Percentiles rank a stretch among this genome's conserved stretches.
Evolutionary conservation across 176 grass and related monocot species (phyloP).

Genomic region (Saccharum spontaneum): DNA sequence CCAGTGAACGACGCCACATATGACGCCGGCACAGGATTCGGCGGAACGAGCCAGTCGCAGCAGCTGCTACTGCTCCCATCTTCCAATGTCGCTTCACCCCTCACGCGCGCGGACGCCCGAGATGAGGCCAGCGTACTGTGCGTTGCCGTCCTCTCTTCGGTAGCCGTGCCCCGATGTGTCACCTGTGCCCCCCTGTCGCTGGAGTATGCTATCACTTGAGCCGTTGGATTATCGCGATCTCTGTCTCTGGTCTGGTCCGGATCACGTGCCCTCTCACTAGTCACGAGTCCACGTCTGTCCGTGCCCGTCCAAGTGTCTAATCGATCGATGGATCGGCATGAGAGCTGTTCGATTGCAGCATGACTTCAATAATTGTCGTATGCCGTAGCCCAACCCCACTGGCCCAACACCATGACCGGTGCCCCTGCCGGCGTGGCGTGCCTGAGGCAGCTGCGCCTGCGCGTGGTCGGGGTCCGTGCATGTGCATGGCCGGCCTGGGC

Average conservation of each 20-base stretch:
- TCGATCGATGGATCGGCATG: background rate
- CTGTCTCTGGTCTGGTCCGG: background rate
- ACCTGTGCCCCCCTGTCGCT: background rate
- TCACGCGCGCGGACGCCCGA: too few relatives aligned
- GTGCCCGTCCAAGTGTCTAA: background rate
- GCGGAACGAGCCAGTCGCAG: background rate
- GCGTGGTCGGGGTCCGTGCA: background rate
- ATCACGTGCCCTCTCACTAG: background rate
- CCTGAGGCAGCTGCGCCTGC: background rate
- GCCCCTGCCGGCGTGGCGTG: too few relatives aligned
- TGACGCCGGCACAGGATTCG: background rate
- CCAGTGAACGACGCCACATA: background rate
- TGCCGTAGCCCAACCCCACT: too few relatives aligned
- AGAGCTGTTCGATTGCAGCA: constrained; percentile 8
- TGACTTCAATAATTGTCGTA: constrained; percentile 22
- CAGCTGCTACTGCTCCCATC: background rate
- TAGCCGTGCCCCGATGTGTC: background rate
- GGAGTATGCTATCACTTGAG: background rate
- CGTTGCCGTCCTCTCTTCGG: background rate
- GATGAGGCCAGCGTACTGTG: background rate
- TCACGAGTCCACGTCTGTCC: background rate
- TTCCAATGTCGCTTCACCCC: background rate
- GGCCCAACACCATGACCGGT: background rate
- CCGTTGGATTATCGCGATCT: background rate
- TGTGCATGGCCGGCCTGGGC: too few relatives aligned